A percentile compares a stretch with the other conserved stretches of the same genome.
Conservation (phyloP, 176 grass and related monocot genomes). For the Tuctoria greenei region DNA sequence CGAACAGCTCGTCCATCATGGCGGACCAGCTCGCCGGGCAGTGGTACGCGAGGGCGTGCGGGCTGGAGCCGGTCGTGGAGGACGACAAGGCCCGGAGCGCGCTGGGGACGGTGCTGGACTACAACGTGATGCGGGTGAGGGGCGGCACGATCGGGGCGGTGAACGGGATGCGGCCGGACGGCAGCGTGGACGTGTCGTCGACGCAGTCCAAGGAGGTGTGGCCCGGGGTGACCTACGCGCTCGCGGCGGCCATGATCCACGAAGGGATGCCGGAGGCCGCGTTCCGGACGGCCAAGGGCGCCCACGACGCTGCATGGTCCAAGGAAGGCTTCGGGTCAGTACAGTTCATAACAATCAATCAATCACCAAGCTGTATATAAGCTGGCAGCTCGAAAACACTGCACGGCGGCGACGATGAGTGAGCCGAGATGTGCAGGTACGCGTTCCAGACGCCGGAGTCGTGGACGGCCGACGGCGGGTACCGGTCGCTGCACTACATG, state of each 20-base stretch:
- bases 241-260: constrained; percentile 79
- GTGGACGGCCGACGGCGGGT: constrained; percentile 64
- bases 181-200: constrained; percentile 49
- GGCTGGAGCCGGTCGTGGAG: constrained; percentile 60
- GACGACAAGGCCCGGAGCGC: constrained; percentile 52
- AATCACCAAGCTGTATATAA: too few species aligned
- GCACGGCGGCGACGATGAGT: too few species aligned
- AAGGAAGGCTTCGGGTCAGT: constrained; percentile 56
- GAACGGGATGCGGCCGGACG: constrained; percentile 79
- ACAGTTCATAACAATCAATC: too few species aligned
- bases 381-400: too few species aligned
- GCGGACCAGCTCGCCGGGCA: constrained; percentile 85
- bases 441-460: constrained; percentile 89
- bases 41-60: constrained; percentile 66
- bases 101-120: constrained; percentile 59
- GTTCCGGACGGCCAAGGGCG: constrained; percentile 80
- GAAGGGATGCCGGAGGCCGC: constrained; percentile 72
- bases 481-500: constrained; percentile 81
- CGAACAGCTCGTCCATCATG: constrained; percentile 63
- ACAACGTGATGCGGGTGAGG: constrained; percentile 71
- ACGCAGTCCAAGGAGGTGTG: constrained; percentile 85
- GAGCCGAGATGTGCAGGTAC: constrained; percentile 10
- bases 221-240: constrained; percentile 73
- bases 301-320: constrained; percentile 61
- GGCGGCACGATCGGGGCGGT: constrained; percentile 64